Evolutionary conservation across 164 flowering plant genomes (phyloP).

Genomic region (Vitis rotundifolia): DNA sequence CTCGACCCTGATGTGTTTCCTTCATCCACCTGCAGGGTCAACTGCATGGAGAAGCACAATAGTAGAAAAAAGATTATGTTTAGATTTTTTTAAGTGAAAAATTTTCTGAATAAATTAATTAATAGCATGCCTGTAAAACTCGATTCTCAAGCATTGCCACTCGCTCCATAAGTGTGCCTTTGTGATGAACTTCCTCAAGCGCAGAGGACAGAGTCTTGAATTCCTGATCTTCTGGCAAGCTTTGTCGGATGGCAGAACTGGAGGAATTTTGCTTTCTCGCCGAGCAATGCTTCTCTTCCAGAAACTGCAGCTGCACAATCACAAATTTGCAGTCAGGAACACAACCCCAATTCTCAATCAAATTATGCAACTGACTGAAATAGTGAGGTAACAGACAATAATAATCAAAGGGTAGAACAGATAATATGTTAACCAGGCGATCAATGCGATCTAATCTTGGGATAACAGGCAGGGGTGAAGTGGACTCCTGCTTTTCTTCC

Average conservation of each 20-base stretch:
- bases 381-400: not conserved
- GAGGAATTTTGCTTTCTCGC: constrained; percentile 16
- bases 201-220: constrained; percentile 40
- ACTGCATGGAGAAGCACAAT: constrained; percentile 20
- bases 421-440: constrained; percentile 42
- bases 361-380: too few species aligned
- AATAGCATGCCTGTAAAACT: constrained; percentile 39
- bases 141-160: constrained; percentile 44
- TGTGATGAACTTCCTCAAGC: constrained; percentile 51
- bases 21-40: constrained; percentile 42
- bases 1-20: constrained; percentile 38
- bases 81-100: too few species aligned
- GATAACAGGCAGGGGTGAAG: constrained; percentile 32
- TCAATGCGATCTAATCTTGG: constrained; percentile 64
- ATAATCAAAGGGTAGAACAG: not conserved
- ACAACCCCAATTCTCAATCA: not conserved
- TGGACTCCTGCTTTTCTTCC: constrained; percentile 22
- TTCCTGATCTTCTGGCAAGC: constrained; percentile 15
- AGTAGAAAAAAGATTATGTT: not conserved
- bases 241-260: constrained; percentile 2
- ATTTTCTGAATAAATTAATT: too few species aligned
- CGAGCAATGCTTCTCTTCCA: constrained; percentile 43
- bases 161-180: constrained; percentile 54
- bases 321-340: not conserved
- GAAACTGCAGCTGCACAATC: constrained; percentile 35